Evolutionary conservation across 371 early-diverging fungal species (phyloP).

Genomic region (Mucor velutinosus): DNA sequence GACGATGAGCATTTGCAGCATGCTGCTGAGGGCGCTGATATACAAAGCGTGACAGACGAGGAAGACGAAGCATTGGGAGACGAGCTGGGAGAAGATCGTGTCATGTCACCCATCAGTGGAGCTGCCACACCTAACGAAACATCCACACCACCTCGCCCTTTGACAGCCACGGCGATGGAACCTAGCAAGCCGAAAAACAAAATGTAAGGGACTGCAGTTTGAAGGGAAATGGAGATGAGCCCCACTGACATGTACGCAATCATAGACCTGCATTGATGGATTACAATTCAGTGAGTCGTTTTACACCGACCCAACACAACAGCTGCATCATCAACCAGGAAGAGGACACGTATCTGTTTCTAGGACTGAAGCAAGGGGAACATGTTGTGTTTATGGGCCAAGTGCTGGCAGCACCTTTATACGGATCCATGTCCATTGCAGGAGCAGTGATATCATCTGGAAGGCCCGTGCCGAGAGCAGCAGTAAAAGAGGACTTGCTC

Average conservation of each 20-base stretch:
- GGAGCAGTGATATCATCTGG: conserved; percentile 34
- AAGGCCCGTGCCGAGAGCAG: conserved; percentile 1
- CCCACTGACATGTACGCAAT: background rate
- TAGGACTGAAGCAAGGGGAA: conserved; percentile 28
- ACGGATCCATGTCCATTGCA: conserved; percentile 43
- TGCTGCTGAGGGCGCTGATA: conserved; percentile 1
- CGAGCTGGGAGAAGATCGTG: background rate
- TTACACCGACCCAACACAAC: conserved; percentile 12
- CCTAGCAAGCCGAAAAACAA: background rate
- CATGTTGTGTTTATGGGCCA: conserved; percentile 57
- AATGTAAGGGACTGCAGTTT: background rate
- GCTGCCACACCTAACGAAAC: conserved; percentile 10
- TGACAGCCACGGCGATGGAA: background rate
- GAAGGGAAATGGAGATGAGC: background rate
- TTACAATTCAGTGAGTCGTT: conserved; percentile 15
- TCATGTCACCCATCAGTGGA: conserved; percentile 12
- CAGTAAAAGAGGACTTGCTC: conserved; percentile 1
- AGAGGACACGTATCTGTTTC: conserved; percentile 20
- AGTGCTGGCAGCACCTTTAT: conserved; percentile 42
- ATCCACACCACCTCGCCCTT: background rate
- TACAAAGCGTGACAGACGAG: background rate
- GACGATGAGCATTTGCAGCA: conserved; percentile 3
- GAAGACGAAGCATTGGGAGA: conserved; percentile 10
- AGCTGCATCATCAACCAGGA: conserved; percentile 25
- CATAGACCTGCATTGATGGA: conserved; percentile 13